Conservation (phyloP, 116 monocot species). For the Iris pallida region DNA sequence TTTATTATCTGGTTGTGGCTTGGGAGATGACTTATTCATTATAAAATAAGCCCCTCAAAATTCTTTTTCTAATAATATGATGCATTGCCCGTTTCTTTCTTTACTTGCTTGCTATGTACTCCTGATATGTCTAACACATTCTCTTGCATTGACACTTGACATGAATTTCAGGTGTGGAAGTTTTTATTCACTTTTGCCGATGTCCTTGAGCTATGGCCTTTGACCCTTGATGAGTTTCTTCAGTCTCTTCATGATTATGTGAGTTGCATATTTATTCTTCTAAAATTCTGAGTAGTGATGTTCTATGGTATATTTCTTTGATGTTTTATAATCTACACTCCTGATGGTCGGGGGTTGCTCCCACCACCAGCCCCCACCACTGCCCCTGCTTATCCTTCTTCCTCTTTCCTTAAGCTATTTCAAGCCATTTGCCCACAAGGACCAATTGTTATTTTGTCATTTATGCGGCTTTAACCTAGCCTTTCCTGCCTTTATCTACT, state of each 20-base stretch:
- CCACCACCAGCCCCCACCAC: neutral
- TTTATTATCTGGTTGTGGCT: too few species aligned
- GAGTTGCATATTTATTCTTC: conserved; percentile 15
- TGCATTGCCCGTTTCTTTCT: neutral
- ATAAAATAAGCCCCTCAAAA: too few species aligned
- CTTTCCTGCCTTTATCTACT: neutral
- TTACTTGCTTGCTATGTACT: neutral
- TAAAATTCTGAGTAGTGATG: neutral
- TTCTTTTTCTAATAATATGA: neutral
- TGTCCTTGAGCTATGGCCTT: conserved; percentile 75
- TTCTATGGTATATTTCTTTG: neutral
- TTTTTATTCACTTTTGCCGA: conserved; percentile 87
- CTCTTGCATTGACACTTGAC: neutral
- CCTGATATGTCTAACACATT: neutral
- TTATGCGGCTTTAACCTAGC: neutral
- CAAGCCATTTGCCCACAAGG: neutral
- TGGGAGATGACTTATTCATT: too few species aligned
- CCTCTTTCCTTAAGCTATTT: neutral
- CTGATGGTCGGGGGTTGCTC: neutral
- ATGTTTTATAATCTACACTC: neutral
- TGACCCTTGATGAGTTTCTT: conserved; percentile 86
- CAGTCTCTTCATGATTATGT: conserved; percentile 94
- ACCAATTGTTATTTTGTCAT: neutral
- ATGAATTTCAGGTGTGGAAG: conserved; percentile 73
- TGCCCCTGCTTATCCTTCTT: neutral